Evolutionary conservation across 345 rosid species (phyloP).

Genomic region (Pistacia vera): DNA sequence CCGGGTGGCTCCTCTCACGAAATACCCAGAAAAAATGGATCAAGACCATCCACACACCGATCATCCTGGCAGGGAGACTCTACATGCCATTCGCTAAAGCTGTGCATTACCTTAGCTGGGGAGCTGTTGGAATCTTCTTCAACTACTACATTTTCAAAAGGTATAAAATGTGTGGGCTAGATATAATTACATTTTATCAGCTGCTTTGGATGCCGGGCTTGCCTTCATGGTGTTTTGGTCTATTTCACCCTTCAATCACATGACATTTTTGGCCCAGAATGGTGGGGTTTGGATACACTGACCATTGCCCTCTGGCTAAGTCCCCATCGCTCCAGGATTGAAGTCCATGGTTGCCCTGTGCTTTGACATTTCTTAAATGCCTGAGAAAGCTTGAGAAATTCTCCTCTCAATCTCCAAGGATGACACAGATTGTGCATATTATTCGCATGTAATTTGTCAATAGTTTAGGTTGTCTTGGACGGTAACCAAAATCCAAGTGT

Average conservation of each 20-base stretch:
- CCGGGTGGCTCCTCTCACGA: constrained; percentile 36
- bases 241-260: constrained; percentile 60
- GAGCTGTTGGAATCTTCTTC: constrained; percentile 63
- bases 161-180: constrained; percentile 70
- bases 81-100: constrained; percentile 65
- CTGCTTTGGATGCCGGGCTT: constrained; percentile 81
- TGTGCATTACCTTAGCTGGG: constrained; percentile 60
- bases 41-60: constrained; percentile 55
- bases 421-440: too few relatives aligned
- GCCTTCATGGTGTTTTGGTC: constrained; percentile 67
- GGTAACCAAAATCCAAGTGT: too few relatives aligned
- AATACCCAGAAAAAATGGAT: constrained; percentile 44
- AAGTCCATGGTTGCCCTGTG: constrained; percentile 53
- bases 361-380: constrained; percentile 1
- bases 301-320: constrained; percentile 61
- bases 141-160: constrained; percentile 59
- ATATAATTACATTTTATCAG: constrained; percentile 69
- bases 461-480: too few relatives aligned
- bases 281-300: constrained; percentile 72
- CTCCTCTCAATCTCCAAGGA: neutral
- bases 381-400: neutral
- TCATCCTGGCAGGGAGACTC: constrained; percentile 48
- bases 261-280: constrained; percentile 53
- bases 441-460: too few relatives aligned
- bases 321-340: constrained; percentile 56